Base-by-base conservation (phyloP, 352 stramenopile species). In the Peronospora destructor region DNA sequence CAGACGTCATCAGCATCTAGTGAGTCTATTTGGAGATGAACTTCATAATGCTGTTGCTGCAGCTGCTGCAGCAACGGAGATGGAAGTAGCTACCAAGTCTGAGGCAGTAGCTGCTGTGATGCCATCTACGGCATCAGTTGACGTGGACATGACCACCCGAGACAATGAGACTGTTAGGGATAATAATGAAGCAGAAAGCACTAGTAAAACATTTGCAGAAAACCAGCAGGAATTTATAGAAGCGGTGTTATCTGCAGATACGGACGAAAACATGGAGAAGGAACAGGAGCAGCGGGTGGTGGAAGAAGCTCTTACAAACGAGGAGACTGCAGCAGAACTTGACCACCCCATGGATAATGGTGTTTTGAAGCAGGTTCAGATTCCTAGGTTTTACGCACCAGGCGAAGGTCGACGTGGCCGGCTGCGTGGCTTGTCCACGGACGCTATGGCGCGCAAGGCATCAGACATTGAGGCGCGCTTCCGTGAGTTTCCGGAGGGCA, bases 401-500 rank as follows among this genome's bases (percentile, higher is more conserved):
- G 78, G 79, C 1, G 78, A 90, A 54, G 45, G 56, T 6, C 76
- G 76, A 35, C 73, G 78, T 6, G 78, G 76, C 1, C 67, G 78
- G 4, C 49, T 82, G 43, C 71, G 78, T 35, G 74, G 73, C 0
- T 48, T 90, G 14, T 86, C 78, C 17, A 83, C 65, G 4, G 78
- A 87, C 39, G 60, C 73, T 2, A 82, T 90, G 43, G 56, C 64
- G 0, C 72, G 72, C 36, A 90, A 87, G 47, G 70, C 47, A 36
- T 69, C 50, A 25, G 82, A 91, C 44, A 91, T 93, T 50, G 82
- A 91, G 34, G 64, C 75, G 16, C 77, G 79, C 5, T 93, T 93
- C 40, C 60, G 66, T 12, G 76, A 91, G 16, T 89, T 87, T 40
- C 61, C 77, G 1, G 79, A 93, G 11, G 82, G 82, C 30, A 89